phyloP scores from a whole-genome alignment of 2,329 filamentous ascomycete species.

The Xylaria sp. region DNA sequence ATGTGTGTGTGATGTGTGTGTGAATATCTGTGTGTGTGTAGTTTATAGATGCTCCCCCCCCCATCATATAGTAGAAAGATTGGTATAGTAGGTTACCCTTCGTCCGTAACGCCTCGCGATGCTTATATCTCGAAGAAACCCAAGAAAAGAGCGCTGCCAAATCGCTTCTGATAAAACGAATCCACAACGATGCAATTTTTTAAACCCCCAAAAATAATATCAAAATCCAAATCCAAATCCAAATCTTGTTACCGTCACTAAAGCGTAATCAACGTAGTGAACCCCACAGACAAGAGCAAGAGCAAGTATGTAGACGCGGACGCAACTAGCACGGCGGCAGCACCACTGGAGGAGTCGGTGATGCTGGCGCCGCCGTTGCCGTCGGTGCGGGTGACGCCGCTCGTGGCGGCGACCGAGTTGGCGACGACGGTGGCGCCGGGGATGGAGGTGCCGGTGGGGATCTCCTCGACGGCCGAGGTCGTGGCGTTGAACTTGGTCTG shows the following conservation, averaged over 20 bases:
- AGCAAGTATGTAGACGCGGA: slow-evolving; percentile 29
- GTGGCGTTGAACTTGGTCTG: slow-evolving; percentile 72
- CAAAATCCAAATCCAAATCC: neutral
- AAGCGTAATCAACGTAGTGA: slow-evolving; percentile 34
- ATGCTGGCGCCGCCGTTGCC: slow-evolving; percentile 34
- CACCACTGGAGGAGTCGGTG: slow-evolving; percentile 30
- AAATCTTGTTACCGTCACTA: slow-evolving; percentile 23
- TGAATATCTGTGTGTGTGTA: slow-evolving; percentile 1
- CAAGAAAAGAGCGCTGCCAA: slow-evolving; percentile 2
- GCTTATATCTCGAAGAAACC: neutral
- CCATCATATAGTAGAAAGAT: neutral
- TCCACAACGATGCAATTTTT: neutral
- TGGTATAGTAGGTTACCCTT: slow-evolving; percentile 13
- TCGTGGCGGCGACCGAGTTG: slow-evolving; percentile 61
- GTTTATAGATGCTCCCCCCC: neutral
- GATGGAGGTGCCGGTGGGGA: slow-evolving; percentile 60
- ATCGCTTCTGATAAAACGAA: neutral
- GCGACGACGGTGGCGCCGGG: slow-evolving; percentile 64
- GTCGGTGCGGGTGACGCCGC: slow-evolving; percentile 50
- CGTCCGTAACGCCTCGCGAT: slow-evolving; percentile 34
- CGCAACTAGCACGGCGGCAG: slow-evolving; percentile 12
- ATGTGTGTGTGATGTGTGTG: neutral
- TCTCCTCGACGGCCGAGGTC: slow-evolving; percentile 63
- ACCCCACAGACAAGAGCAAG: slow-evolving; percentile 31
- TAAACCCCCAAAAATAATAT: too few relatives aligned